Conservation (phyloP, 257 asterid genomes). For the Cinchona pubescens region DNA sequence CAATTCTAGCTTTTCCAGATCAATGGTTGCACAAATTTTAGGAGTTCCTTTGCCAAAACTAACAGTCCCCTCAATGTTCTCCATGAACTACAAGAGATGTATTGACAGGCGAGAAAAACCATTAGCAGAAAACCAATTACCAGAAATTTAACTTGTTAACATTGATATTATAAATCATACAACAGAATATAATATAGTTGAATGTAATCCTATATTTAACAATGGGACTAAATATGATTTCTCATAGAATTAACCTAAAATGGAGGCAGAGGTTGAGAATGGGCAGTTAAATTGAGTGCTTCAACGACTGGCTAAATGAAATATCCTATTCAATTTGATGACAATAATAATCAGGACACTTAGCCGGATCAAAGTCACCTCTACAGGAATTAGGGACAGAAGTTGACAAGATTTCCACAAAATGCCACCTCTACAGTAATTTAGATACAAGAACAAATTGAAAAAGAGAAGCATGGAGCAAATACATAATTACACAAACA, state of each 20-base stretch:
- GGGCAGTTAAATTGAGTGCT: too few relatives aligned
- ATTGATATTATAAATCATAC: neutral
- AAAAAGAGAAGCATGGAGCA: too few relatives aligned
- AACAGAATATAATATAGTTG: neutral
- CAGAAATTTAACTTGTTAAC: neutral
- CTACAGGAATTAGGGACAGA: too few relatives aligned
- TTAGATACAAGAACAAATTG: too few relatives aligned
- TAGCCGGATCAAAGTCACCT: too few relatives aligned
- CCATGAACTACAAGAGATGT: conserved; percentile 46
- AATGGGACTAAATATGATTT: neutral
- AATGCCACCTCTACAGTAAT: too few relatives aligned
- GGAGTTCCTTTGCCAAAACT: conserved; percentile 84
- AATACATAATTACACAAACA: too few relatives aligned
- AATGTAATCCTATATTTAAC: neutral
- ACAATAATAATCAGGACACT: too few relatives aligned
- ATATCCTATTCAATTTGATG: too few relatives aligned
- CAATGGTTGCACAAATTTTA: conserved; percentile 68
- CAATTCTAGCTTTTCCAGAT: conserved; percentile 85
- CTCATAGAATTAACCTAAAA: neutral
- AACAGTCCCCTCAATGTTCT: conserved; percentile 67
- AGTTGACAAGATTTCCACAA: too few relatives aligned
- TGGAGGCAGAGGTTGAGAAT: neutral
- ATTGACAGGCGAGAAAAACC: conserved; percentile 16
- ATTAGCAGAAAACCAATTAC: neutral
- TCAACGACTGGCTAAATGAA: too few relatives aligned